Conservation (phyloP, 495 filamentous ascomycete genomes). For the Halenospora varia region DNA sequence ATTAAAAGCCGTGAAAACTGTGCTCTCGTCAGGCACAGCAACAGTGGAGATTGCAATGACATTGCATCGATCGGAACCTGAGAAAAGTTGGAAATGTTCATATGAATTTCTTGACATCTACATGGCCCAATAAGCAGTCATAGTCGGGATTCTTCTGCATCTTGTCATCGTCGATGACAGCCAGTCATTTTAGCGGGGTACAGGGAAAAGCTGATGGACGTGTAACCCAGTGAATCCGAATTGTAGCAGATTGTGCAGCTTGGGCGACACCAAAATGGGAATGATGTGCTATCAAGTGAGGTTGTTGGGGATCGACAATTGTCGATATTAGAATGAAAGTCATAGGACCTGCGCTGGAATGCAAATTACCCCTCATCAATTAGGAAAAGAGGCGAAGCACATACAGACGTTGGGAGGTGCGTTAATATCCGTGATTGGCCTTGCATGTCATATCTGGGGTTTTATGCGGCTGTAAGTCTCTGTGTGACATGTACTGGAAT, state of each 20-base stretch:
- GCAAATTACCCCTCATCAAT: background rate
- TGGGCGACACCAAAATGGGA: background rate
- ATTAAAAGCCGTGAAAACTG: background rate
- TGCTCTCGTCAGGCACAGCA: too few species aligned
- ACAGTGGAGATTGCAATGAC: too few species aligned
- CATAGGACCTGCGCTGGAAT: background rate
- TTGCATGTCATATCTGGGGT: background rate
- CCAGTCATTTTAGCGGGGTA: background rate
- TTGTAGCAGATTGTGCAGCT: background rate
- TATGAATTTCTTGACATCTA: background rate
- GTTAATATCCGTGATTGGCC: background rate
- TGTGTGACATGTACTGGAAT: background rate
- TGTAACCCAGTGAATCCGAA: background rate
- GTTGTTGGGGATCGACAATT: background rate
- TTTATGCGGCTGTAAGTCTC: constrained; percentile 1
- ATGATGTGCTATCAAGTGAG: background rate
- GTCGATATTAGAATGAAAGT: background rate
- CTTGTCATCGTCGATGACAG: background rate
- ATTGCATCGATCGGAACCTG: background rate
- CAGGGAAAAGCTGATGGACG: background rate
- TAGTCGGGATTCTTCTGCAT: background rate
- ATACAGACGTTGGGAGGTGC: background rate
- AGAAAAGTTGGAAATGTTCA: background rate
- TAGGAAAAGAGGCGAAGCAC: background rate
- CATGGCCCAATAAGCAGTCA: background rate